These are phyloP conservation scores for Populus davidiana DNA, from an alignment of 345 rosid genomes.

Conservation along the genomic window DNA sequence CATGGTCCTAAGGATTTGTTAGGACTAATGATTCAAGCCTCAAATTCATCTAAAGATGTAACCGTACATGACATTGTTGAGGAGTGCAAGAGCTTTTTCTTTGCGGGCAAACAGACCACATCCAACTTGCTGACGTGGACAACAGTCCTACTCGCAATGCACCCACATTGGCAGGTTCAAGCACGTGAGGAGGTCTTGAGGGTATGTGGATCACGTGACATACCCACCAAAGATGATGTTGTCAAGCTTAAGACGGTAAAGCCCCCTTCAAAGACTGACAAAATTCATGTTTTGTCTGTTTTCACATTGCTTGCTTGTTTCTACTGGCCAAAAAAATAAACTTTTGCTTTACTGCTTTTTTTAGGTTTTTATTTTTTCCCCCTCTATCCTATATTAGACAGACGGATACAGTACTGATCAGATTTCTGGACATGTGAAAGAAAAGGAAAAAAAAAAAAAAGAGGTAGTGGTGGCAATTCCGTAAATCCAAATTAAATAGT, in stretches of 20 bases:
- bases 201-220: conserved; percentile 53
- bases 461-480: not conserved
- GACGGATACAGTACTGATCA: not conserved
- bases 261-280: not conserved
- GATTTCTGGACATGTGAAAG: not conserved
- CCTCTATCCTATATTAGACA: not conserved
- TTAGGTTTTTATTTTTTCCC: no score
- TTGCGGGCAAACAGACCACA: conserved; percentile 75
- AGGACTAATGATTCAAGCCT: conserved; percentile 31
- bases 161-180: conserved; percentile 56
- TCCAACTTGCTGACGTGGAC: conserved; percentile 67
- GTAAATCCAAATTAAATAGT: not conserved
- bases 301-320: not conserved
- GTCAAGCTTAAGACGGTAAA: conserved; percentile 37
- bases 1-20: conserved; percentile 23
- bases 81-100: conserved; percentile 66
- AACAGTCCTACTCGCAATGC: conserved; percentile 47
- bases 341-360: not conserved
- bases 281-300: conserved; percentile 1
- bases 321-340: not conserved
- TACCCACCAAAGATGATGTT: conserved; percentile 37
- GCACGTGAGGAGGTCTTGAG: conserved; percentile 66
- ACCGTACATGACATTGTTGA: conserved; percentile 39
- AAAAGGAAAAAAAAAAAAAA: no score
- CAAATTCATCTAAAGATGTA: conserved; percentile 39